These are phyloP conservation scores for Colletotrichum eremochloae DNA, from an alignment of 2,329 filamentous ascomycete species.

Conservation along the genomic window DNA sequence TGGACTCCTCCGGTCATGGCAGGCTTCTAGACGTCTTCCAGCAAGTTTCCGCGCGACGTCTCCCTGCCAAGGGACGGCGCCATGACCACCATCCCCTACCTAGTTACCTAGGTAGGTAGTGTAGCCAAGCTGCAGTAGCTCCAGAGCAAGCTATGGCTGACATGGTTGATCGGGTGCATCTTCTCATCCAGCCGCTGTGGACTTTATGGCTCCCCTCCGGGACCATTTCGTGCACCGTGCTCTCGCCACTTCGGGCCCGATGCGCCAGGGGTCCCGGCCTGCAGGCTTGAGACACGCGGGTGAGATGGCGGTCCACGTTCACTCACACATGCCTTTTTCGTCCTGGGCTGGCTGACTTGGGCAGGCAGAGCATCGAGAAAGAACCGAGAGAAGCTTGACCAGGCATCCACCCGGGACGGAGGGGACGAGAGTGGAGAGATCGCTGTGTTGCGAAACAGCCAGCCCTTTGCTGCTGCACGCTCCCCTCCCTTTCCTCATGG, in stretches of 20 bases:
- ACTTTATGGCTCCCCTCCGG: not conserved
- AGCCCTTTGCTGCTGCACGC: slow-evolving; percentile 28
- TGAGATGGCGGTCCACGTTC: slow-evolving; percentile 35
- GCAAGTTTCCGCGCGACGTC: slow-evolving; percentile 21
- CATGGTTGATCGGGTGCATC: slow-evolving; percentile 37
- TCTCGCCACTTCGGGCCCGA: slow-evolving; percentile 19
- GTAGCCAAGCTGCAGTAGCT: slow-evolving; percentile 4
- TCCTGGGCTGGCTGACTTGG: slow-evolving; percentile 18
- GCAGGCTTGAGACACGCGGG: slow-evolving; percentile 37
- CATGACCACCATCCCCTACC: slow-evolving; percentile 17
- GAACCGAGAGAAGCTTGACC: not conserved
- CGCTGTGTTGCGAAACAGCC: slow-evolving; percentile 19
- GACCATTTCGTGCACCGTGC: slow-evolving; percentile 30
- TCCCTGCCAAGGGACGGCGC: slow-evolving; percentile 11
- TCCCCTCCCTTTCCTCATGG: not conserved
- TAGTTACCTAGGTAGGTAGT: too few species aligned
- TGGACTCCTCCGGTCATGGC: not conserved
- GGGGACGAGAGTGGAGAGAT: slow-evolving; percentile 3
- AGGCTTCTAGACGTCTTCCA: slow-evolving; percentile 35
- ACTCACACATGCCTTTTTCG: slow-evolving; percentile 22
- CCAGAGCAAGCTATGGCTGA: slow-evolving; percentile 13
- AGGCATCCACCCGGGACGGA: not conserved
- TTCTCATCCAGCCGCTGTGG: slow-evolving; percentile 33
- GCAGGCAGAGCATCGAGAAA: slow-evolving; percentile 4
- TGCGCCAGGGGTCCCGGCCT: slow-evolving; percentile 31